Base-by-base conservation (phyloP, 331 rosid genomes). In the Rhamnella rubrinervis region DNA sequence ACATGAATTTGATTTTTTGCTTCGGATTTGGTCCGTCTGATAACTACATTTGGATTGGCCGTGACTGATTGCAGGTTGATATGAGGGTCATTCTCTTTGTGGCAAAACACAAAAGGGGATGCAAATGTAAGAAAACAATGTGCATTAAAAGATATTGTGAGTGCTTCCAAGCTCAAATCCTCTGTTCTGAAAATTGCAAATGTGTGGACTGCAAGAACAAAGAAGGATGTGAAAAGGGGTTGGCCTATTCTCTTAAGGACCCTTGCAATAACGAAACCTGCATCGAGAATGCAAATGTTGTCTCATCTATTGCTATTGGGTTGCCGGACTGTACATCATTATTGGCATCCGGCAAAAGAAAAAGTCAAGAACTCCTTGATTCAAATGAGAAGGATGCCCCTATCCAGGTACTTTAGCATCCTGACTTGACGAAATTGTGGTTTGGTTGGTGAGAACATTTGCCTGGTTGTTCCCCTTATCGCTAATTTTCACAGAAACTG, bases 101-200 rank as follows among this genome's bases (percentile, higher is more conserved):
- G 21, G 52, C 12, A 67, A 55, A 67, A 39, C 52, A 53, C 11
- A 55, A 66, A 51, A 51, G 16, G 63, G 63, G 72, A 20, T 67
- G 72, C 50, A 62, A 67, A 4, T 67, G 63, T 21, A 67, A 67
- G 61, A 67, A 67, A 55, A 53, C 72, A 56, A 44, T 28, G 35
- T 67, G 72, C 72, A 14, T 55, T 28, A 67, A 67, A 41, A 39
- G 31, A 67, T 67, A 55, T 21, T 67, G 72, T 39, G 62, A 67
- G 51, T 67, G 72, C 72, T 67, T 55, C 63, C 62, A 55, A 37
- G 72, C 72, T 20, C 19, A 55, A 6, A 38, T 67, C 35, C 21
- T 37, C 37, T 67, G 72, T 20, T 67, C 72, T n/a, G 72, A 55
- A 55, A 19, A 39, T 53, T 67, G 72, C 20, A 67, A 67, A 19